These are phyloP conservation scores for Colletotrichum aenigma DNA, from an alignment of 2,329 filamentous ascomycete genomes.

Conservation along the genomic window DNA sequence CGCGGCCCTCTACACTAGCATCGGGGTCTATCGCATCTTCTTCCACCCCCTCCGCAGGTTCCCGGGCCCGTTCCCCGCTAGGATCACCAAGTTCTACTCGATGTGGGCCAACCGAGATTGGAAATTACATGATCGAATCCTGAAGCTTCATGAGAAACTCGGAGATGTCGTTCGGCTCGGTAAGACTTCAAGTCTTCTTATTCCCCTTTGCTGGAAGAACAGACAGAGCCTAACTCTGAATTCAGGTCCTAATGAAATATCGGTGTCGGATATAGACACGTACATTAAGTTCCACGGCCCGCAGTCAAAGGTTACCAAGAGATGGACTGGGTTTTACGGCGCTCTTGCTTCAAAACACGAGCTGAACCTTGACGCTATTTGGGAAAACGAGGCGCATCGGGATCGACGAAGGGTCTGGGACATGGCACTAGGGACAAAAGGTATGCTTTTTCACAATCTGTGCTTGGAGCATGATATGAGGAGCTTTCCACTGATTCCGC, in stretches of 20 bases:
- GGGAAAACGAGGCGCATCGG: slow-evolving; percentile 24
- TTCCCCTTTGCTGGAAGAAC: no score
- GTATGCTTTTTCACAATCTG: neutral
- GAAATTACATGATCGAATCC: neutral
- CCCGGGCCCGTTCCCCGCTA: slow-evolving; percentile 19
- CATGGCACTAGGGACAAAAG: slow-evolving; percentile 24
- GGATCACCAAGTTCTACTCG: slow-evolving; percentile 21
- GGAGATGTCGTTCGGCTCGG: slow-evolving; percentile 24
- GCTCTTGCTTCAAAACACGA: slow-evolving; percentile 13
- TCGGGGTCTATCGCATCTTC: slow-evolving; percentile 23
- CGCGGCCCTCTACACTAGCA: slow-evolving; percentile 27
- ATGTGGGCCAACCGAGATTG: neutral
- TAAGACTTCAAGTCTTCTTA: neutral
- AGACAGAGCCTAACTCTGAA: neutral
- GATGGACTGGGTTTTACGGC: slow-evolving; percentile 24
- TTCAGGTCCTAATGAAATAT: slow-evolving; percentile 25
- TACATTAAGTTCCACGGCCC: slow-evolving; percentile 24
- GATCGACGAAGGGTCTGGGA: slow-evolving; percentile 29
- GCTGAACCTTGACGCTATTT: slow-evolving; percentile 25
- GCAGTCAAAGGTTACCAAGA: slow-evolving; percentile 22
- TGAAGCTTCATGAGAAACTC: slow-evolving; percentile 7
- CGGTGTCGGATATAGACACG: slow-evolving; percentile 20
- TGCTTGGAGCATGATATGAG: neutral
- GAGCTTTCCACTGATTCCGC: neutral
- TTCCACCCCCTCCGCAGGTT: slow-evolving; percentile 22